Evolutionary conservation across 768 basidiomycete genomes (phyloP).

Genomic region (Suillus decipiens): DNA sequence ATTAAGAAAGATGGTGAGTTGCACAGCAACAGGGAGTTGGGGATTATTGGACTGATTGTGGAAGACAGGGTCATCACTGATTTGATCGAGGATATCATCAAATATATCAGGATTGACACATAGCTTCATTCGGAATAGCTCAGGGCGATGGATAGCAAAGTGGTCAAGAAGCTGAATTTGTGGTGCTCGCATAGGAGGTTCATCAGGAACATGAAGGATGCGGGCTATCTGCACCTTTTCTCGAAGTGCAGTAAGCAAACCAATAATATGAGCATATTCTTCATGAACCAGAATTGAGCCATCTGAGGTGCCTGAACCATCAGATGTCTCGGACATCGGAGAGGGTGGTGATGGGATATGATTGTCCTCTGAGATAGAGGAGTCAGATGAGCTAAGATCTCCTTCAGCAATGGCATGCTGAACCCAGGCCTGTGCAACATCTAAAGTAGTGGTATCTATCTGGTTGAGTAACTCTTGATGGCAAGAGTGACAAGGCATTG

Average conservation of each 20-base stretch:
- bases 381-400: background rate
- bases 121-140: constrained; percentile 22
- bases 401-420: background rate
- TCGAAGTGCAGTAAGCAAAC: no score
- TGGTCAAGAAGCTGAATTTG: no score
- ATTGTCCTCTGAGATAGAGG: background rate
- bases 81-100: constrained; percentile 19
- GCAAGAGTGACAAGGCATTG: background rate
- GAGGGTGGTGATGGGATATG: background rate
- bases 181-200: no score
- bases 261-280: no score
- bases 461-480: background rate
- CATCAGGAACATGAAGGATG: no score
- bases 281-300: no score
- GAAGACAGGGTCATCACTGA: constrained; percentile 17
- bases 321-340: background rate
- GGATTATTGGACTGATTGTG: constrained; percentile 27
- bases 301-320: no score
- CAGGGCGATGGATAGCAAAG: background rate
- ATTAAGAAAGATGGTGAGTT: constrained; percentile 24
- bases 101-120: constrained; percentile 28
- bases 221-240: no score
- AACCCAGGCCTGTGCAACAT: background rate
- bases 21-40: constrained; percentile 30
- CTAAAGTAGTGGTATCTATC: background rate